Evolutionary conservation across 2,329 filamentous ascomycete species (phyloP).

Genomic region (Exophiala aquamarina): DNA sequence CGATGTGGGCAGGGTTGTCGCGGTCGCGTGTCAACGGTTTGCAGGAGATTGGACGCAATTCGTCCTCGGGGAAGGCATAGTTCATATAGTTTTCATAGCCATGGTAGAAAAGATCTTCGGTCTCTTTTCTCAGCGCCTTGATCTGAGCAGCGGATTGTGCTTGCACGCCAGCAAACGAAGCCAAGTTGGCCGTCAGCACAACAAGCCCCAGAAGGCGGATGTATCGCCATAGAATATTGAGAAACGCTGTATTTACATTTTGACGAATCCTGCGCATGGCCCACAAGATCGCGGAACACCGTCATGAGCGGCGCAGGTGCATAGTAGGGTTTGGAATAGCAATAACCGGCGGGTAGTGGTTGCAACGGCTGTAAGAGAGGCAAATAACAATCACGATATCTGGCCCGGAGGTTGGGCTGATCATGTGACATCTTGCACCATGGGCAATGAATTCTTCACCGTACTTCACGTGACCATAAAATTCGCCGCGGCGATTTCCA

Average conservation of each 20-base stretch:
- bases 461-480: no score
- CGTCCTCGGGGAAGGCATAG: constrained; percentile 93
- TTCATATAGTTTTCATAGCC: constrained; percentile 94
- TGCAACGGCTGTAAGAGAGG: no score
- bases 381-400: no score
- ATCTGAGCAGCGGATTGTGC: constrained; percentile 22
- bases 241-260: constrained; percentile 19
- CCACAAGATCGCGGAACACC: constrained; percentile 5
- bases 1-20: constrained; percentile 74
- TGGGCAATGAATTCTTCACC: no score
- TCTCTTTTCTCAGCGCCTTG: constrained; percentile 40
- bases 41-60: constrained; percentile 85
- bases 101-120: constrained; percentile 85
- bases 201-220: constrained; percentile 4
- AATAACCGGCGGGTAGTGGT: no score
- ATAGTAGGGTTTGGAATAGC: no score
- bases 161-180: constrained; percentile 13
- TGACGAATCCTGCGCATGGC: constrained; percentile 22
- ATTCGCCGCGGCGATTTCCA: no score
- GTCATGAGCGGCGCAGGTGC: not conserved
- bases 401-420: no score
- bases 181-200: constrained; percentile 13
- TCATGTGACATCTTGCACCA: no score
- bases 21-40: constrained; percentile 79
- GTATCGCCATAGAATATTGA: constrained; percentile 4